Evolutionary conservation across 495 filamentous ascomycete species (phyloP), one percentile per base, ranked within the genome.

Genomic region (Pyrenopolyporus hunteri): DNA sequence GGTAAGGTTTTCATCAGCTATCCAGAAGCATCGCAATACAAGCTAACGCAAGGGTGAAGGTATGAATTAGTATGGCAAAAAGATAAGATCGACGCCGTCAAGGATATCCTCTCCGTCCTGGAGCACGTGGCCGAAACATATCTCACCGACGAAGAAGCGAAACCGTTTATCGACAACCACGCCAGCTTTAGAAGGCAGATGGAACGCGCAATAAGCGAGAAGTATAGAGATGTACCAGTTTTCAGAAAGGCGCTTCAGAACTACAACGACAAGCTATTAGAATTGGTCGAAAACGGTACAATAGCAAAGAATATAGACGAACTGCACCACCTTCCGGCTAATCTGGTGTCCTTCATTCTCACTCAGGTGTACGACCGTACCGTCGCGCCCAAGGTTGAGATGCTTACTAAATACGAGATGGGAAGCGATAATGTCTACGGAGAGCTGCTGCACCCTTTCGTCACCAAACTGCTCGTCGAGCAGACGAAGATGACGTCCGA

Each of bases 351-450:
- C 63, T 85, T 89, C 50, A 94, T 98, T 59, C 79, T 98, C 22
- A 87, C 81, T 19, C 94, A 98, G 71, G 87, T 89, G 5, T 97
- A 97, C 74, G 87, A 89, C 59, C 92, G 94, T 46, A 95, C 90
- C 3, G 94, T 98, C 16, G 93, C 92, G 4, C 92, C 92, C 31
- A 83, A 87, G 55, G 91, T 96, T 10, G 89, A 93, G 40, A 81
- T 83, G 11, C 83, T 98, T 7, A 84, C 85, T 32, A 85, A 89
- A 55, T 95, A 96, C 69, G 84, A 94, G 68, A 89, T 90, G 60
- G 93, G 92, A 56, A 87, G 86, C 33, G 90, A 94, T 74, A 91
- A 94, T 62, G 91, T 96, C 14, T 98, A 98, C 70, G 94, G 94
- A 60, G 94, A 98, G 70, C 83, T 98, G 22, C 80, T 94, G 6